Percentiles rank a stretch among this genome's conserved stretches.
Evolutionary conservation across 169 alveolate genomes (phyloP).

Genomic region (Plasmodium vivax): DNA sequence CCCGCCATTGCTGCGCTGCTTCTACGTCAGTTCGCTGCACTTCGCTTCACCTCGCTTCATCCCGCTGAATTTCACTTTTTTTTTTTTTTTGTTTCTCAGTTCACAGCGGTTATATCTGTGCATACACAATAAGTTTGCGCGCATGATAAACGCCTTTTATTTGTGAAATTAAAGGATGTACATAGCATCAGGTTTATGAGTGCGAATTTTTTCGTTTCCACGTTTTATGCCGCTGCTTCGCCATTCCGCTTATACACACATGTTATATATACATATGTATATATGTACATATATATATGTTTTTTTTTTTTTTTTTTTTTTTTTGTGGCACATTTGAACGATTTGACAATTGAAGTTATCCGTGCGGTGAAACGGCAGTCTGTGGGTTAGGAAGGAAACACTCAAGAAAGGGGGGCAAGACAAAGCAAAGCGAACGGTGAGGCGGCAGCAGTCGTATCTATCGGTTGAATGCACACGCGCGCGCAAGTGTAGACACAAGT

Average conservation of each 20-base stretch:
- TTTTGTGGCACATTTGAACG: conserved; percentile 59
- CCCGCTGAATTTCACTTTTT: neutral
- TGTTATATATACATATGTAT: neutral
- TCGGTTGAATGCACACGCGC: conserved; percentile 10
- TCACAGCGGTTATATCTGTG: conserved; percentile 11
- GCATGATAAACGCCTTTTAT: conserved; percentile 24
- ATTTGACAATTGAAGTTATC: conserved; percentile 21
- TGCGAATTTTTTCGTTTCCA: conserved; percentile 30
- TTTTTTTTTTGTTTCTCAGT: conserved; percentile 34
- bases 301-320: neutral
- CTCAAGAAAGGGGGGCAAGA: neutral
- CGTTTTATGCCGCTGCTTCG: conserved; percentile 2
- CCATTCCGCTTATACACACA: neutral
- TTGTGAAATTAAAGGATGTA: conserved; percentile 13
- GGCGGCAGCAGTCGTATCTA: neutral
- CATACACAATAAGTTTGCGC: conserved; percentile 6
- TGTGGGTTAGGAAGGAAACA: neutral
- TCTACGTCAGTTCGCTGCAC: neutral
- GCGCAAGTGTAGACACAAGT: conserved; percentile 7
- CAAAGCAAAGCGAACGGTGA: neutral
- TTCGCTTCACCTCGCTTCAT: neutral
- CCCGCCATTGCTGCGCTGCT: neutral
- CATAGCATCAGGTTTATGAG: conserved; percentile 59
- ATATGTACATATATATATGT: neutral
- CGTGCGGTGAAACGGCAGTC: conserved; percentile 24